A percentile compares a stretch with the other conserved stretches of the same genome.
phyloP scores from a whole-genome alignment of 2,329 filamentous ascomycete genomes.

The Pseudocercospora crystallina region DNA sequence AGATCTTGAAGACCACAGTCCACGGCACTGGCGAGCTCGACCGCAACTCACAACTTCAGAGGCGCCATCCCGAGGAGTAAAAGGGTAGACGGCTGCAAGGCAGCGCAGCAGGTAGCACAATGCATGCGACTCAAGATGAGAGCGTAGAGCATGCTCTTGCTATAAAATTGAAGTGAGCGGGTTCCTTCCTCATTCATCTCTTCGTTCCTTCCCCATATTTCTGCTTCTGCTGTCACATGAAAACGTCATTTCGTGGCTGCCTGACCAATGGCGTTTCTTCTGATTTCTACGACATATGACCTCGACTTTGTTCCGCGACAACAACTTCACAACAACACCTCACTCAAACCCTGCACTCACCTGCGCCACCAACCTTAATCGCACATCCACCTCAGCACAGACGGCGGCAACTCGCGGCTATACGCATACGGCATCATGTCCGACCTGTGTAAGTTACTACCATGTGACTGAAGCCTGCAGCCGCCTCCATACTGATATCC shows the following conservation, averaged over 20 bases:
- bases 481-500: background rate
- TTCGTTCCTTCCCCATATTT: background rate
- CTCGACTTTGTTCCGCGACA: constrained; percentile 1
- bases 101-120: too few relatives aligned
- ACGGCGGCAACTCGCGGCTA: background rate
- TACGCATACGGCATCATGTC: constrained; percentile 17
- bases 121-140: too few relatives aligned
- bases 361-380: background rate
- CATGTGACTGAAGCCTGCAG: background rate
- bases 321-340: constrained; percentile 2
- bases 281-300: too few relatives aligned
- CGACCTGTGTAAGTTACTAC: constrained; percentile 23
- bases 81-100: too few relatives aligned
- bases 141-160: background rate
- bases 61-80: too few relatives aligned
- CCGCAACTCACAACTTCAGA: too few relatives aligned
- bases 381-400: background rate
- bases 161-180: background rate
- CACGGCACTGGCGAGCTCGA: background rate
- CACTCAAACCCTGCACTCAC: background rate
- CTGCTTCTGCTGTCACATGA: background rate
- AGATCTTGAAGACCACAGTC: background rate
- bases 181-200: background rate
- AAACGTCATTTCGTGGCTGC: background rate
- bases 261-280: background rate